Evolutionary conservation across 2,329 filamentous ascomycete species (phyloP).

Genomic region (Ascosphaera apis): DNA sequence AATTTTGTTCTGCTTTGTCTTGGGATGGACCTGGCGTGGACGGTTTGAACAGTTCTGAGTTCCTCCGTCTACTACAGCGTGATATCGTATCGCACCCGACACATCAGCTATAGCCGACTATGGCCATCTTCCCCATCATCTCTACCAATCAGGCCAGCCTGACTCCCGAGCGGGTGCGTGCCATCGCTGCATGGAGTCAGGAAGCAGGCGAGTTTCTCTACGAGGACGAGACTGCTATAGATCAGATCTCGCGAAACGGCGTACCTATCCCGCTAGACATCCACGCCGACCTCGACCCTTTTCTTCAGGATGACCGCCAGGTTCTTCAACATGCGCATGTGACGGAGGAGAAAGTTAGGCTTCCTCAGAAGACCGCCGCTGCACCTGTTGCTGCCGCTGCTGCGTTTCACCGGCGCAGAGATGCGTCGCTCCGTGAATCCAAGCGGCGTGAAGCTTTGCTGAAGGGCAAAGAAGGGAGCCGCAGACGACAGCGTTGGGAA

Average conservation of each 20-base stretch:
- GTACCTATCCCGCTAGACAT: too few relatives aligned
- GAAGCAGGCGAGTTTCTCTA: conserved; percentile 18
- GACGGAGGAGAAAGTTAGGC: conserved; percentile 1
- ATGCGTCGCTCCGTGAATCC: conserved; percentile 18
- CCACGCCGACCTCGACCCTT: too few relatives aligned
- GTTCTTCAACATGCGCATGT: too few relatives aligned
- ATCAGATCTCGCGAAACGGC: too few relatives aligned
- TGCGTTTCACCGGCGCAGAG: conserved; percentile 6
- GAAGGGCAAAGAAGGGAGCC: conserved; percentile 76
- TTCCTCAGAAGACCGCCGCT: neutral
- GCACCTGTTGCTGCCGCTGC: neutral
- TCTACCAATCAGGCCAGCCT: conserved; percentile 9
- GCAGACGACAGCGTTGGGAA: conserved; percentile 77
- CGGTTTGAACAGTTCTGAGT: too few relatives aligned
- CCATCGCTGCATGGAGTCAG: conserved; percentile 45
- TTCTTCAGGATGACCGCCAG: too few relatives aligned
- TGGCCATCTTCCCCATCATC: conserved; percentile 20
- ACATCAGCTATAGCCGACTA: too few relatives aligned
- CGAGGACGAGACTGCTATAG: too few relatives aligned
- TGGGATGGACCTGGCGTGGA: too few relatives aligned
- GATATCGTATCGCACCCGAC: too few relatives aligned
- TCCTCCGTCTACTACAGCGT: too few relatives aligned
- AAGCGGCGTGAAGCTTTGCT: conserved; percentile 51
- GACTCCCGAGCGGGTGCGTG: conserved; percentile 21
- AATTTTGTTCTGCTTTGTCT: too few relatives aligned